phyloP scores from a whole-genome alignment of 225 moss, liverwort and hornwort species.

The Pseudisothecium myosuroides region DNA sequence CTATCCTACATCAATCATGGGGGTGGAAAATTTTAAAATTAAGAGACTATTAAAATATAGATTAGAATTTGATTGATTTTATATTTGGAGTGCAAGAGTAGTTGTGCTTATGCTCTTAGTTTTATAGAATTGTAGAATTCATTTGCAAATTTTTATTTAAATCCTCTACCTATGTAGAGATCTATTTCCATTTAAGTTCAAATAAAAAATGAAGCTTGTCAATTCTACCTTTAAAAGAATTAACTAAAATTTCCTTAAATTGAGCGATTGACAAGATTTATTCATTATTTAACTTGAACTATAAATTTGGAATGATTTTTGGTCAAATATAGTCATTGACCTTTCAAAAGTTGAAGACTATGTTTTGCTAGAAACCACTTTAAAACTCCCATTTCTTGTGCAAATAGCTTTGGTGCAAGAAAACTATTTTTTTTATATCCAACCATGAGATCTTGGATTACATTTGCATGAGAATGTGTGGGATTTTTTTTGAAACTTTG shows the following conservation, averaged over 20 bases:
- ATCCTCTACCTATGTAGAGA: not conserved
- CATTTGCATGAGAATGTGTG: not conserved
- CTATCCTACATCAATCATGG: not conserved
- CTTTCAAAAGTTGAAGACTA: not conserved
- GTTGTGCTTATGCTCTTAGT: not conserved
- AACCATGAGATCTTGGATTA: not conserved
- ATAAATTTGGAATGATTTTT: not conserved
- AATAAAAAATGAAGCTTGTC: not conserved
- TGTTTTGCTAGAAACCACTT: not conserved
- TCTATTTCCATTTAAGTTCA: no score
- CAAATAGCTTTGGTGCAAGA: not conserved
- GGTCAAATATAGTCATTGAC: not conserved
- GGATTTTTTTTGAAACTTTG: not conserved
- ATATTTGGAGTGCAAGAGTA: not conserved
- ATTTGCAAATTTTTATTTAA: not conserved
- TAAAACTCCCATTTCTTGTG: not conserved
- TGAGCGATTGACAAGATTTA: not conserved
- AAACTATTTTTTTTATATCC: not conserved
- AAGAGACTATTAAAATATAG: not conserved
- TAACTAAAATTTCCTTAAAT: not conserved
- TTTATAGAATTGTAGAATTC: not conserved
- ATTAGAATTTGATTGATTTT: not conserved
- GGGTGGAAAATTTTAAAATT: not conserved
- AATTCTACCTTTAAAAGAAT: not conserved
- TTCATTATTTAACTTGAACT: not conserved